A percentile compares a stretch with the other conserved stretches of the same genome.
phyloP scores from a whole-genome alignment of 2,329 filamentous ascomycete genomes.

The Apiospora marii region DNA sequence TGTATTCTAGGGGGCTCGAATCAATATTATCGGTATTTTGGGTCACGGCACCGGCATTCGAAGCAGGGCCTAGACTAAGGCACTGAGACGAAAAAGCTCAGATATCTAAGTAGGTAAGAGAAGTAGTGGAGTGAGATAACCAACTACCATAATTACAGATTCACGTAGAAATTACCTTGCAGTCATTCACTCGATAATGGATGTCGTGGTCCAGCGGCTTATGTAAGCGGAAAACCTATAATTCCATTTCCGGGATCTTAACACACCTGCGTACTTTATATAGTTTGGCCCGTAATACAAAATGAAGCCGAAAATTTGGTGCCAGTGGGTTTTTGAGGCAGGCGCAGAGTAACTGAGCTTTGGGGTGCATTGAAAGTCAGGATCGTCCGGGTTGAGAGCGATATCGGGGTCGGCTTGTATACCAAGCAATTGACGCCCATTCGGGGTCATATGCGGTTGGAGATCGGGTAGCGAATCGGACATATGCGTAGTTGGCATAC shows the following conservation, averaged over 20 bases:
- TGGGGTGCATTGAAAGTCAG: neutral
- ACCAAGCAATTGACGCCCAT: neutral
- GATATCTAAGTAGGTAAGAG: neutral
- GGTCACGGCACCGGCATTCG: neutral
- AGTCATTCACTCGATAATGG: neutral
- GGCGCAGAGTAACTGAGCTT: too few relatives aligned
- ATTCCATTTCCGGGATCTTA: neutral
- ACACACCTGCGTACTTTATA: neutral
- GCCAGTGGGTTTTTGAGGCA: neutral
- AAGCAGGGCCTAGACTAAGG: neutral
- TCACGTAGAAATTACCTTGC: neutral
- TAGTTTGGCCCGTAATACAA: neutral
- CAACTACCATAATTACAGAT: neutral
- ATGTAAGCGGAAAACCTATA: neutral
- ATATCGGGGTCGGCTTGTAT: conserved; percentile 3
- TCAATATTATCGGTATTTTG: neutral
- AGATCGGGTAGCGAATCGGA: neutral
- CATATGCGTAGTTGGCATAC: neutral
- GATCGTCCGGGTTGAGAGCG: neutral
- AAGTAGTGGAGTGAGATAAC: neutral
- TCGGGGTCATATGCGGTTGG: neutral
- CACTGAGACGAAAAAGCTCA: neutral
- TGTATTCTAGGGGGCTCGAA: too few relatives aligned
- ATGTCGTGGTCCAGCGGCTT: neutral
- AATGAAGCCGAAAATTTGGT: neutral